Percentiles rank a stretch among this genome's conserved stretches.
These are phyloP conservation scores for Aureobasidium sp. DNA, from an alignment of 2,329 filamentous ascomycete genomes.

Conservation along the genomic window DNA sequence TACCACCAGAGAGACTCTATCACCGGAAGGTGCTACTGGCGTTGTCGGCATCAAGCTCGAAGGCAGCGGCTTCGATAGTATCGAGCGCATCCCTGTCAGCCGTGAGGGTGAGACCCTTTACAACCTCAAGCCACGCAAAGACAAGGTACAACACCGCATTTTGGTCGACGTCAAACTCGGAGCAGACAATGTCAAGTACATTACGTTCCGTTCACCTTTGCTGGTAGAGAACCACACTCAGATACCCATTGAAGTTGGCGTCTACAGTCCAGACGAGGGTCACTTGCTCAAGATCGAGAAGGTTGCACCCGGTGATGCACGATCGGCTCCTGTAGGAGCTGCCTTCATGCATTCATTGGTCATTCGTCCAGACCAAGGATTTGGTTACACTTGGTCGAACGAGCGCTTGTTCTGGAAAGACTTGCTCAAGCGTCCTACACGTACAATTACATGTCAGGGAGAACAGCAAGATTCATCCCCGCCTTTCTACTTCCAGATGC, in stretches of 20 bases:
- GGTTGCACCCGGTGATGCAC: conserved; percentile 82
- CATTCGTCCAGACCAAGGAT: conserved; percentile 86
- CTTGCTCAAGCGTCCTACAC: conserved; percentile 72
- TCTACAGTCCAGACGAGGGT: conserved; percentile 80
- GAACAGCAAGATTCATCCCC: conserved; percentile 69
- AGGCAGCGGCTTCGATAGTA: conserved; percentile 85
- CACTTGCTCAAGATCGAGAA: conserved; percentile 97
- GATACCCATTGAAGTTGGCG: conserved; percentile 87
- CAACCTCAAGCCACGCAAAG: conserved; percentile 77
- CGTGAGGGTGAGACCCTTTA: conserved; percentile 93
- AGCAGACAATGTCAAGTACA: conserved; percentile 95
- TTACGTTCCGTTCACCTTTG: conserved; percentile 86
- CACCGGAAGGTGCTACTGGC: conserved; percentile 72
- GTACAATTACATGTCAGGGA: conserved; percentile 80
- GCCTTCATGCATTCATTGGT: conserved; percentile 84
- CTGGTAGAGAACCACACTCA: conserved; percentile 94
- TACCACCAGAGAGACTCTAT: conserved; percentile 88
- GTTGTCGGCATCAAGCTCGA: conserved; percentile 79
- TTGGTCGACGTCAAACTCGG: conserved; percentile 88
- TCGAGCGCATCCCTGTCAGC: conserved; percentile 81
- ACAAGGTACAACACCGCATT: conserved; percentile 78
- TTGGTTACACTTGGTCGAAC: conserved; percentile 91
- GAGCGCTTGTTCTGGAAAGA: conserved; percentile 92
- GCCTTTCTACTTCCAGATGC: conserved; percentile 94
- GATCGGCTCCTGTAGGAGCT: conserved; percentile 86